Conservation (phyloP, 2,329 filamentous ascomycete genomes). For the Fusarium temperatum region DNA sequence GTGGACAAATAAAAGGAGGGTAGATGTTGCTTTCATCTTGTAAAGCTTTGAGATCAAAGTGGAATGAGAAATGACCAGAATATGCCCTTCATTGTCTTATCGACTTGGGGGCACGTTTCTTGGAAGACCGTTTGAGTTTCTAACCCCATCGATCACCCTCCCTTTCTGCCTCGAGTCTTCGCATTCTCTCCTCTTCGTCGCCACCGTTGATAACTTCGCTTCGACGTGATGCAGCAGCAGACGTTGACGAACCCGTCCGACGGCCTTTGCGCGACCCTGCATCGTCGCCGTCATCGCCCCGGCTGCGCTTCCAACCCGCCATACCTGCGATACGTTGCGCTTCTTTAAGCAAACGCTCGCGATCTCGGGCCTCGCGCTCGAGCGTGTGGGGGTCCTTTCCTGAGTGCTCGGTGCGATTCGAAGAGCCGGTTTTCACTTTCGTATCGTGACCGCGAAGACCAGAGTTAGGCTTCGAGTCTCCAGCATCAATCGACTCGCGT, state of each 20-base stretch:
- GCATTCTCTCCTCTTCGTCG: slow-evolving; percentile 63
- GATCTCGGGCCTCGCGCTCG: slow-evolving; percentile 73
- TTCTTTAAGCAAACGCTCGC: slow-evolving; percentile 74
- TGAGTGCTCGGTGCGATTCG: slow-evolving; percentile 39
- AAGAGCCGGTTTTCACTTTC: slow-evolving; percentile 51
- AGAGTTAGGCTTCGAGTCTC: slow-evolving; percentile 52
- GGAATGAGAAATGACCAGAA: background rate
- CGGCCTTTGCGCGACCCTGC: slow-evolving; percentile 52
- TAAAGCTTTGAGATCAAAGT: background rate
- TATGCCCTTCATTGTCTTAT: slow-evolving; percentile 9
- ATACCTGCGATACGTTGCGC: slow-evolving; percentile 70
- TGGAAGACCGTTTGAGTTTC: slow-evolving; percentile 7
- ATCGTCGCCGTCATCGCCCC: slow-evolving; percentile 54
- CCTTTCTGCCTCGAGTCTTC: slow-evolving; percentile 66
- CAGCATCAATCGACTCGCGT: slow-evolving; percentile 41
- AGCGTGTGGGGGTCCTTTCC: slow-evolving; percentile 65
- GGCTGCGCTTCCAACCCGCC: slow-evolving; percentile 59
- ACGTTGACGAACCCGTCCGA: slow-evolving; percentile 47
- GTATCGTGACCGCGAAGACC: slow-evolving; percentile 53
- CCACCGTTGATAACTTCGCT: slow-evolving; percentile 58
- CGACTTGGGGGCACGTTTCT: background rate
- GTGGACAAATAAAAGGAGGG: background rate
- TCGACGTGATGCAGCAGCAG: slow-evolving; percentile 49
- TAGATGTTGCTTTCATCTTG: background rate
- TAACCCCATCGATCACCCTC: slow-evolving; percentile 62